A percentile compares a stretch with the other conserved stretches of the same genome.
Conservation (phyloP, 1,139 yeast species). For the Martiniozyma asiatica region DNA sequence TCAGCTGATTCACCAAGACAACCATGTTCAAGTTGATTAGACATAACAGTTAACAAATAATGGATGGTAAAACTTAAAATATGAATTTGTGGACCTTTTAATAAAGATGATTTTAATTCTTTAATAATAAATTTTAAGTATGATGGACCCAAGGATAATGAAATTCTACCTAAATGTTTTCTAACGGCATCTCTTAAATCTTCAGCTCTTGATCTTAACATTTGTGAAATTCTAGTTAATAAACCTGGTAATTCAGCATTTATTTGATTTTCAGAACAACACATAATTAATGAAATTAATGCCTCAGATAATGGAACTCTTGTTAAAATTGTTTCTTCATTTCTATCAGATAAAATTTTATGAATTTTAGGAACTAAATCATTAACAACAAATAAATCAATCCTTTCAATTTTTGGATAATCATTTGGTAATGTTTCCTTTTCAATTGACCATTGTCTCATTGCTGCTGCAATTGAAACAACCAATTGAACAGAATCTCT, state of each 20-base stretch:
- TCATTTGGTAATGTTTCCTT: conserved; percentile 19
- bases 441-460: conserved; percentile 24
- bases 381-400: conserved; percentile 41
- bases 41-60: conserved; percentile 47
- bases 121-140: conserved; percentile 65
- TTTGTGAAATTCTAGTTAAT: conserved; percentile 76
- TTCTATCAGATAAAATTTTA: conserved; percentile 46
- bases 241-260: conserved; percentile 64
- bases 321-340: conserved; percentile 66
- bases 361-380: conserved; percentile 56
- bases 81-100: conserved; percentile 89
- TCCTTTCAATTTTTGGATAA: conserved; percentile 27
- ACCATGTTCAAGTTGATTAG: conserved; percentile 40
- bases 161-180: conserved; percentile 57
- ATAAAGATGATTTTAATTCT: conserved; percentile 68
- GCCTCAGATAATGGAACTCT: conserved; percentile 81
- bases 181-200: conserved; percentile 84
- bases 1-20: conserved; percentile 63
- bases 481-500: conserved; percentile 53
- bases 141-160: conserved; percentile 54
- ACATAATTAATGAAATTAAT: conserved; percentile 54
- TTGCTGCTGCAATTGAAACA: conserved; percentile 50
- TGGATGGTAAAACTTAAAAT: conserved; percentile 85
- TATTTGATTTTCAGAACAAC: conserved; percentile 47
- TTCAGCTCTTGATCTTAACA: conserved; percentile 75